These are phyloP conservation scores for Candida parachauliodes DNA, from an alignment of 805 yeast genomes.

Conservation along the genomic window DNA sequence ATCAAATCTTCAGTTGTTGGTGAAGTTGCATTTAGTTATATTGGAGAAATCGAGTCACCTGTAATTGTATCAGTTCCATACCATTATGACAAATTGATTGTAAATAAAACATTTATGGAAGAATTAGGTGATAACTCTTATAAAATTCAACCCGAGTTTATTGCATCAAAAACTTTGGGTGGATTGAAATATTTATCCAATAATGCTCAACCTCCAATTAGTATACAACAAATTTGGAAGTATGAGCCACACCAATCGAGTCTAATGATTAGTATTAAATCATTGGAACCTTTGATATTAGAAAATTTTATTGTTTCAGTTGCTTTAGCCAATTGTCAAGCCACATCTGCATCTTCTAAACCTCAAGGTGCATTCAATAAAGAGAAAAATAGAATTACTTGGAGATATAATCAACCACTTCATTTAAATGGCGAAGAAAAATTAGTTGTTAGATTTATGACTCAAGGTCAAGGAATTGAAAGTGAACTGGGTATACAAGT, in stretches of 20 bases:
- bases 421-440: constrained; percentile 52
- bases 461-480: constrained; percentile 69
- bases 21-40: constrained; percentile 78
- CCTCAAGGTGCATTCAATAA: constrained; percentile 90
- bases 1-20: constrained; percentile 67
- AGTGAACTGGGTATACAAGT: constrained; percentile 70
- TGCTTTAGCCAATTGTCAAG: constrained; percentile 57
- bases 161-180: constrained; percentile 66
- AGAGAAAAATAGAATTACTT: constrained; percentile 80
- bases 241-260: constrained; percentile 82
- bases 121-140: constrained; percentile 31
- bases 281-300: constrained; percentile 37
- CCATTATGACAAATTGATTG: constrained; percentile 48
- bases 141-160: constrained; percentile 44
- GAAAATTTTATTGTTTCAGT: constrained; percentile 62
- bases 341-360: constrained; percentile 75
- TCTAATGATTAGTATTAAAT: constrained; percentile 63
- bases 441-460: constrained; percentile 81
- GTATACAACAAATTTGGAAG: constrained; percentile 83
- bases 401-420: constrained; percentile 58
- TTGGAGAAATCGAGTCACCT: constrained; percentile 16
- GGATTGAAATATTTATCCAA: constrained; percentile 72
- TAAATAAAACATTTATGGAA: constrained; percentile 35
- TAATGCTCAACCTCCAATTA: constrained; percentile 52
- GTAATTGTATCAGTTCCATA: constrained; percentile 39